Evolutionary conservation across 805 yeast species (phyloP).

Genomic region (Kodamaea jinghongensis): DNA sequence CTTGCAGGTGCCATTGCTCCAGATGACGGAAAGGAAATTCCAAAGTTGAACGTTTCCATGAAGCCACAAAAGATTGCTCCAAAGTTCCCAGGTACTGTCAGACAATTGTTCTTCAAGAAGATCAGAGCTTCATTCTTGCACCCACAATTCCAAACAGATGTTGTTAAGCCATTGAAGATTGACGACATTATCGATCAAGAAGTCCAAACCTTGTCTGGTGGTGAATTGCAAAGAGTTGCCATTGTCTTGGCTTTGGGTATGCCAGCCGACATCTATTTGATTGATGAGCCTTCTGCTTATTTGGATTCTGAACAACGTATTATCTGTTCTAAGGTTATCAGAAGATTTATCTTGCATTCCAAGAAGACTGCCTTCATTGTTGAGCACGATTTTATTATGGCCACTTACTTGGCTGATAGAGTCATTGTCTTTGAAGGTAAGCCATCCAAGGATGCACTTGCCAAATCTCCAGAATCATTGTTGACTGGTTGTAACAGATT

Average conservation of each 20-base stretch:
- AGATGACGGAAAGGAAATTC: constrained; percentile 75
- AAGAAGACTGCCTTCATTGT: constrained; percentile 99
- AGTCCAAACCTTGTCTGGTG: constrained; percentile 97
- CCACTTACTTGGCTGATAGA: constrained; percentile 97
- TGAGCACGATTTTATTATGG: constrained; percentile 99
- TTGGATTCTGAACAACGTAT: constrained; percentile 99
- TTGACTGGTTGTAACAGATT: constrained; percentile 96
- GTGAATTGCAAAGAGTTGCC: constrained; percentile 99
- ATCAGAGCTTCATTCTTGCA: constrained; percentile 90
- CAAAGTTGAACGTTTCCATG: constrained; percentile 91
- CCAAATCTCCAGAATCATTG: constrained; percentile 87
- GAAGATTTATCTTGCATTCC: constrained; percentile 93
- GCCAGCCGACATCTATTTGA: constrained; percentile 92
- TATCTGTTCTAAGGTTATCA: constrained; percentile 95
- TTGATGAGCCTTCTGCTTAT: constrained; percentile 99
- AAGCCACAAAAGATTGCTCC: constrained; percentile 99
- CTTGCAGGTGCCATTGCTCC: constrained; percentile 92
- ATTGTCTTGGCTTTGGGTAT: constrained; percentile 92
- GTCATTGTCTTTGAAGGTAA: constrained; percentile 97
- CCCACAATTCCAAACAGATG: constrained; percentile 98
- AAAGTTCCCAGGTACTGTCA: constrained; percentile 96
- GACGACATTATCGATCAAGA: constrained; percentile 96
- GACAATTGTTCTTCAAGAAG: constrained; percentile 95
- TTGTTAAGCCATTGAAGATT: constrained; percentile 88
- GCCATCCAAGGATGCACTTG: constrained; percentile 83